phyloP scores from a whole-genome alignment of 768 basidiomycete genomes.

The Dioszegia crocea region DNA sequence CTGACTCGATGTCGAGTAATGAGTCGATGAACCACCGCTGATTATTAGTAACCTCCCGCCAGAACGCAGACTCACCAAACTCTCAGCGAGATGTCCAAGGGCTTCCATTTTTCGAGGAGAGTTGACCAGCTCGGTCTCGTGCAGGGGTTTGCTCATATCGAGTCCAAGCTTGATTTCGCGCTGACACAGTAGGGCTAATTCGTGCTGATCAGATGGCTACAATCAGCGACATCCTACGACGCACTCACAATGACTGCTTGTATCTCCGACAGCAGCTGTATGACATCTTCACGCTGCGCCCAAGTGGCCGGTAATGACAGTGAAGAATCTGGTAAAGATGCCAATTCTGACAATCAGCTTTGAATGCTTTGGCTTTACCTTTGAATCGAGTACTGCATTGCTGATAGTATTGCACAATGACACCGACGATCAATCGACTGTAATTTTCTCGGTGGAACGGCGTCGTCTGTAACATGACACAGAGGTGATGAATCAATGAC shows the following conservation, averaged over 20 bases:
- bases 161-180: constrained; percentile 79
- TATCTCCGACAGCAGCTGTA: constrained; percentile 66
- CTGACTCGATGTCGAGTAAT: constrained; percentile 61
- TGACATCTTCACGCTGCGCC: constrained; percentile 81
- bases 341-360: constrained; percentile 52
- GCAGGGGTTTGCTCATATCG: constrained; percentile 57
- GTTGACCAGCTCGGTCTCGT: constrained; percentile 63
- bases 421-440: constrained; percentile 82
- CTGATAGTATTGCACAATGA: constrained; percentile 95
- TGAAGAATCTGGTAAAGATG: constrained; percentile 53
- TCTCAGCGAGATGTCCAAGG: constrained; percentile 75
- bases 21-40: constrained; percentile 72
- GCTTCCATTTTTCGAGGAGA: constrained; percentile 69
- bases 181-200: constrained; percentile 56
- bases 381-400: constrained; percentile 85
- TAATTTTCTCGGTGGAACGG: constrained; percentile 96
- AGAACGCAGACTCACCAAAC: constrained; percentile 70
- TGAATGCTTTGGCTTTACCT: constrained; percentile 43
- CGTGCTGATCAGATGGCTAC: constrained; percentile 27
- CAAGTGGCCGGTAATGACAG: constrained; percentile 62
- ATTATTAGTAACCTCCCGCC: constrained; percentile 52
- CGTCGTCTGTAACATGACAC: constrained; percentile 80
- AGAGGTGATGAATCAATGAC: constrained; percentile 84
- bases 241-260: constrained; percentile 56
- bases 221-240: neutral